Percentiles rank a stretch among this genome's conserved stretches.
Evolutionary conservation across 805 yeast species (phyloP).

Genomic region (Schizosaccharomyces cryophilus): DNA sequence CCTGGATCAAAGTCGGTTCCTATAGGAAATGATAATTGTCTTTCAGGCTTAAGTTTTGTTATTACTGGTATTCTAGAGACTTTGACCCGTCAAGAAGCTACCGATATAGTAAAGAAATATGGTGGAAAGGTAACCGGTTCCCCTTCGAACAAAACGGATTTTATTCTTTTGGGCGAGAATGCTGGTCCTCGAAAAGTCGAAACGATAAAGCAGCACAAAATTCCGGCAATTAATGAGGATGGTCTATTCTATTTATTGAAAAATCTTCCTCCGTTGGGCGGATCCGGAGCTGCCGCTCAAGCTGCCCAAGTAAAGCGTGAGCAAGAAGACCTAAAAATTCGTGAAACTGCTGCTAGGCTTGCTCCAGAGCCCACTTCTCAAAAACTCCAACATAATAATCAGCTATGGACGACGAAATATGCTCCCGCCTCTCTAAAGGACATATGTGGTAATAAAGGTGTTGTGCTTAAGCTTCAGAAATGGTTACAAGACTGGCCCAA

Average conservation of each 20-base stretch:
- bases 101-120: constrained; percentile 50
- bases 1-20: constrained; percentile 23
- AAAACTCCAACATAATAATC: not conserved
- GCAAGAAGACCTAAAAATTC: constrained; percentile 40
- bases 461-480: constrained; percentile 33
- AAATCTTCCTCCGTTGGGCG: constrained; percentile 81
- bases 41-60: constrained; percentile 71
- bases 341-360: constrained; percentile 23
- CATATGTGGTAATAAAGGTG: constrained; percentile 75
- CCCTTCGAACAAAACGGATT: constrained; percentile 59
- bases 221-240: constrained; percentile 66
- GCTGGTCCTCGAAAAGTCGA: constrained; percentile 91
- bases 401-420: constrained; percentile 78
- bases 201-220: constrained; percentile 44
- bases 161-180: constrained; percentile 80
- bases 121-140: constrained; percentile 72
- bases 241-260: constrained; percentile 55
- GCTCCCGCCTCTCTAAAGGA: constrained; percentile 61
- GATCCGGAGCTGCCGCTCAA: constrained; percentile 54
- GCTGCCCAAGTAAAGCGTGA: constrained; percentile 45
- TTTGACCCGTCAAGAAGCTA: constrained; percentile 52
- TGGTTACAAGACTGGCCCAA: constrained; percentile 67
- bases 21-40: constrained; percentile 62
- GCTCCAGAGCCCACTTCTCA: constrained; percentile 13
- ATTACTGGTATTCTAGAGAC: constrained; percentile 78